Evolutionary conservation across 305 asterid genomes (phyloP), one percentile per base, ranked within the genome.

Genomic region (Plantago coronopus): DNA sequence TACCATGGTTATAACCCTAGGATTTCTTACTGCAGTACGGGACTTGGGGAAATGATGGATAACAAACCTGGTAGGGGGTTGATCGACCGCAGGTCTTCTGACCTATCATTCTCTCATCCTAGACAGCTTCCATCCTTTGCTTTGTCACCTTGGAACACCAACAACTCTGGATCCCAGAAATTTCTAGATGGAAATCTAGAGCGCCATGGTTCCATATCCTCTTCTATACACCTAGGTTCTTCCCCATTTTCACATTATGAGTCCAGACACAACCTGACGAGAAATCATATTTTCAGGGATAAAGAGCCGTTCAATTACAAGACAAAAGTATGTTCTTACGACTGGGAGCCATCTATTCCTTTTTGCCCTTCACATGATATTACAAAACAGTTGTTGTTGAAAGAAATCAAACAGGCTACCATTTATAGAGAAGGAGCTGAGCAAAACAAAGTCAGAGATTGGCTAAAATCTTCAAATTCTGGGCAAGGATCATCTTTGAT

Each of bases 281-380:
- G 48, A 23, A 38, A 57, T 57, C 61, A 23, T 37, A 11, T 19
- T 9, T 19, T 37, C 10, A 31, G 51, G 51, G 21, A 47, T 47
- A 47, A 34, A 57, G 61, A 57, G 48, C 48, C 27, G 15, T 3
- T 45, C 48, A 57, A 13, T 18, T 19, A 19, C 10, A 55, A 55
- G 60, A 10, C 60, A 25, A 55, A 55, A 20, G 17, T 64, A 31
- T 69, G 73, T 66, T 79, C 72, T 70, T 64, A 69, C 63, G 57
- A 80, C 64, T 94, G 99, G 99, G 95, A 81, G 72, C 91, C 93
- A 48, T 89, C 95, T 48, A 74, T 60, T 69, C 95, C 95, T 74
- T 89, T 89, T 68, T 69, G 69, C 29, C 95, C 99, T 31, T 85
- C 91, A 3, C 83, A 79, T 71, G 72, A 70, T 48, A 70, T 94